phyloP scores from a whole-genome alignment of 169 alveolate species.

The Cryptosporidium canis region DNA sequence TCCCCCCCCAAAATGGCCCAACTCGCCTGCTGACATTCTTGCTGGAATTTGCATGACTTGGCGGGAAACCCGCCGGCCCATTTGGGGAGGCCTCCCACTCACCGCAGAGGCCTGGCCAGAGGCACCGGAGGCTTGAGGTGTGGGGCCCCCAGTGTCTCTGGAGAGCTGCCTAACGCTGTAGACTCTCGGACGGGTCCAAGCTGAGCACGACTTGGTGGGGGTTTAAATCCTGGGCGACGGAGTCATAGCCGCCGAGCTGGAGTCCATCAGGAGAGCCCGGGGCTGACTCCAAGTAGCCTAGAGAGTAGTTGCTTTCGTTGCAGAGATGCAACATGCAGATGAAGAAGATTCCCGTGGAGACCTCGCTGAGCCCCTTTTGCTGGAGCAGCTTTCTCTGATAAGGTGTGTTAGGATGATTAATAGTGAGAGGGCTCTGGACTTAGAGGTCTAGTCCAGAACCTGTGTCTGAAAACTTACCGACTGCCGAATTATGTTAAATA shows the following conservation, averaged over 20 bases:
- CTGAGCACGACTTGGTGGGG: too few species aligned
- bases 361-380: not conserved
- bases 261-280: not conserved
- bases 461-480: slow-evolving; percentile 11
- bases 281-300: not conserved
- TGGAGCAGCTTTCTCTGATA: slow-evolving; percentile 4
- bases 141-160: too few species aligned
- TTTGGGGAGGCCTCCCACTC: too few species aligned
- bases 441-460: not conserved
- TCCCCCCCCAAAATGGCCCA: too few species aligned
- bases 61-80: too few species aligned
- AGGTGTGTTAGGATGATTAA: not conserved
- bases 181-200: too few species aligned
- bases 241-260: not conserved
- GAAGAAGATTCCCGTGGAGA: slow-evolving; percentile 30
- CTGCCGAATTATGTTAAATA: not conserved
- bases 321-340: slow-evolving; percentile 57
- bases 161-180: too few species aligned
- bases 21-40: too few species aligned
- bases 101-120: too few species aligned
- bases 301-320: slow-evolving; percentile 29
- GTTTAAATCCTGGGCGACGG: not conserved
- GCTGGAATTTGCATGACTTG: too few species aligned
- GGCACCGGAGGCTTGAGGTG: too few species aligned
- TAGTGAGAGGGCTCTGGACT: not conserved